Evolutionary conservation across 768 basidiomycete genomes (phyloP), one percentile per base, ranked within the genome.

Genomic region (Leccinum truebloodii): DNA sequence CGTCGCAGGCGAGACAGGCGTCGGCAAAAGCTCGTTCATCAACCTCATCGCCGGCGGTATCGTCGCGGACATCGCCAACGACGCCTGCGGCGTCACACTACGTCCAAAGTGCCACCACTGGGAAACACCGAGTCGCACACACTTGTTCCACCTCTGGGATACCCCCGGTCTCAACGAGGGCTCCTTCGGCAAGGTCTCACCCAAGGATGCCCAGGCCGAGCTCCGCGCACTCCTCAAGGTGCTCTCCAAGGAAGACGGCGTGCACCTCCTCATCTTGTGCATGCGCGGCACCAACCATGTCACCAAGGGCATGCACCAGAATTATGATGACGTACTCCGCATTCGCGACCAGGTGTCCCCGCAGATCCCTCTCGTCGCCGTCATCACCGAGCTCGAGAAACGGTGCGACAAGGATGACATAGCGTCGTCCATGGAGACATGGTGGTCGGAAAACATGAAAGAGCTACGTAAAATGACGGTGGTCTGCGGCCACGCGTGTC

Each of bases 1-100:
- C 56, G 41, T 69, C 54, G 59, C 58, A 13, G 69, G 69, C 24
- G 69, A 69, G 57, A 69, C 69, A 0, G 69, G 69, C 49, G 69
- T 69, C 18, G 68, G 68, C 1, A 69, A 69, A 59, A 68, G 67
- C 46, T 69, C 69, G 9, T 69, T 69, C 13, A 71, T 69, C 55
- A 69, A 69, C 12, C 69, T 69, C 28, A 41, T 69, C 37, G 56
- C 54, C 16, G 69, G 59, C 24, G 28, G 46, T 4, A 59, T 61
- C n/a, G 57, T n/a, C 37, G 67, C 69, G 3, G 37, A 22, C 46
- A 62, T 59, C 30, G 57, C 62, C 59, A 69, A 69, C 62, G 69
- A 71, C 30, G 66, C 61, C 48, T 35, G 60, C 20, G 69, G 69
- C 24, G 69, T 71, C 46, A 69, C 69, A 52, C 56, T 50, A n/a